A percentile compares a stretch with the other conserved stretches of the same genome.
These are phyloP conservation scores for Diplodia scrobiculata DNA, from an alignment of 2,329 filamentous ascomycete species.

Conservation along the genomic window DNA sequence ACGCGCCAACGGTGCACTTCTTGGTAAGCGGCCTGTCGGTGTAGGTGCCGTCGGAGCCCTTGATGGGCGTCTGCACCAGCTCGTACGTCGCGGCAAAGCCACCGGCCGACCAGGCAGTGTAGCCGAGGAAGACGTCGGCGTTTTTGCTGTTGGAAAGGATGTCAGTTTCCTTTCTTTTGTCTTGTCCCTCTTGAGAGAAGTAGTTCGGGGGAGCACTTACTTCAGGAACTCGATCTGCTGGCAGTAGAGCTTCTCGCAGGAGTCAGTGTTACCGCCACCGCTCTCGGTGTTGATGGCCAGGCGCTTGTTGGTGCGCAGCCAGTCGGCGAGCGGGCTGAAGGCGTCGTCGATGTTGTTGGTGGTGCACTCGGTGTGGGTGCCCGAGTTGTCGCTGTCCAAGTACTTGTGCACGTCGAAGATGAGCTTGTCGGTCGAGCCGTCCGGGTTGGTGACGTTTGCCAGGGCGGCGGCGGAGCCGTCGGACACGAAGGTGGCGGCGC, in stretches of 20 bases:
- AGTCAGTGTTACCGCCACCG: slow-evolving; percentile 45
- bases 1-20: slow-evolving; percentile 34
- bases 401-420: slow-evolving; percentile 51
- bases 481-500: slow-evolving; percentile 36
- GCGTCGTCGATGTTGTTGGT: slow-evolving; percentile 41
- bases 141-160: slow-evolving; percentile 32
- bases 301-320: slow-evolving; percentile 43
- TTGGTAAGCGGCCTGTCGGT: slow-evolving; percentile 33
- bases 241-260: slow-evolving; percentile 43
- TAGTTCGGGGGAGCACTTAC: slow-evolving; percentile 29
- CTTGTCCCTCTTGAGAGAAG: background rate
- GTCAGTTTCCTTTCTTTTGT: slow-evolving; percentile 9
- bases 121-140: slow-evolving; percentile 41
- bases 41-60: slow-evolving; percentile 32
- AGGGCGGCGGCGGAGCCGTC: slow-evolving; percentile 50
- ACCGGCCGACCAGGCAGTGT: slow-evolving; percentile 39
- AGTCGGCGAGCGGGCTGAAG: slow-evolving; percentile 44
- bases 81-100: slow-evolving; percentile 37
- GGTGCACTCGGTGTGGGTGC: slow-evolving; percentile 42
- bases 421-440: slow-evolving; percentile 60
- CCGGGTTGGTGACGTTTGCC: slow-evolving; percentile 59
- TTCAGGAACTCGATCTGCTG: slow-evolving; percentile 39
- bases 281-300: slow-evolving; percentile 48
- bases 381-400: slow-evolving; percentile 47
- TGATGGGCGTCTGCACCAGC: slow-evolving; percentile 36